A percentile compares a stretch with the other conserved stretches of the same genome.
phyloP scores from a whole-genome alignment of 108 stramenopile species.

The Thalassiosira profunda region DNA sequence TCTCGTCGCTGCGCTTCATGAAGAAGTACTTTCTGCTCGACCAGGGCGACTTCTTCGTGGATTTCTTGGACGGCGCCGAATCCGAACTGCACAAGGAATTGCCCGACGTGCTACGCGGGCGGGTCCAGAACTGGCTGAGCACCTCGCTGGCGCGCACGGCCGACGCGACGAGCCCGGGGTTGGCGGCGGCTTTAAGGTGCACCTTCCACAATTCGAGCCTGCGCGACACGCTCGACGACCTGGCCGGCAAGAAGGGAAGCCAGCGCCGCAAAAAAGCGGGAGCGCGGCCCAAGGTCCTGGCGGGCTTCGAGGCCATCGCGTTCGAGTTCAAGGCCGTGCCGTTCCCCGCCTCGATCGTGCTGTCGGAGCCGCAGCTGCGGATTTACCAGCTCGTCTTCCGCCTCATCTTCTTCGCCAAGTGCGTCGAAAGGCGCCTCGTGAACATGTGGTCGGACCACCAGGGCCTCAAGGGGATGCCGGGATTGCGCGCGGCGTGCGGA shows the following conservation, averaged over 20 bases:
- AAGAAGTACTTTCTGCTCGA: constrained; percentile 97
- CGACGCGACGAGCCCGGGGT: constrained; percentile 11
- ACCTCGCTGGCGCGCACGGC: constrained; percentile 50
- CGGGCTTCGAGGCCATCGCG: constrained; percentile 91
- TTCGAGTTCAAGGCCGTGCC: constrained; percentile 83
- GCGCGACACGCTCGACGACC: constrained; percentile 63
- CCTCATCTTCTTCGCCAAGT: constrained; percentile 97
- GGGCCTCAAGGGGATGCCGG: constrained; percentile 83
- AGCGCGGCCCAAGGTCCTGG: constrained; percentile 58
- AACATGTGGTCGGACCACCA: constrained; percentile 93
- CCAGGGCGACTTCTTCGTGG: constrained; percentile 97
- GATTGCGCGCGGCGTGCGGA: constrained; percentile 72
- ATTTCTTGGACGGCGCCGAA: constrained; percentile 95
- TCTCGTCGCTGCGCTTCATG: constrained; percentile 81
- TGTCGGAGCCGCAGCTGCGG: constrained; percentile 75
- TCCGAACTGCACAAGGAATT: constrained; percentile 74
- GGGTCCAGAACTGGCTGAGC: constrained; percentile 86
- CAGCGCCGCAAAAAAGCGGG: constrained; percentile 40
- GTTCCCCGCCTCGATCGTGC: constrained; percentile 93
- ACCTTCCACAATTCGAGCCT: constrained; percentile 64
- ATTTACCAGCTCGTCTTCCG: constrained; percentile 98
- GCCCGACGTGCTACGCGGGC: constrained; percentile 65
- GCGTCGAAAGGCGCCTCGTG: constrained; percentile 96
- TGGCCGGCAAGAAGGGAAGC: constrained; percentile 47
- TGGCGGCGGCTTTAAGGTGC: constrained; percentile 55